Evolutionary conservation across 78 protist species (phyloP).

Genomic region (Diacronema lutheri): DNA sequence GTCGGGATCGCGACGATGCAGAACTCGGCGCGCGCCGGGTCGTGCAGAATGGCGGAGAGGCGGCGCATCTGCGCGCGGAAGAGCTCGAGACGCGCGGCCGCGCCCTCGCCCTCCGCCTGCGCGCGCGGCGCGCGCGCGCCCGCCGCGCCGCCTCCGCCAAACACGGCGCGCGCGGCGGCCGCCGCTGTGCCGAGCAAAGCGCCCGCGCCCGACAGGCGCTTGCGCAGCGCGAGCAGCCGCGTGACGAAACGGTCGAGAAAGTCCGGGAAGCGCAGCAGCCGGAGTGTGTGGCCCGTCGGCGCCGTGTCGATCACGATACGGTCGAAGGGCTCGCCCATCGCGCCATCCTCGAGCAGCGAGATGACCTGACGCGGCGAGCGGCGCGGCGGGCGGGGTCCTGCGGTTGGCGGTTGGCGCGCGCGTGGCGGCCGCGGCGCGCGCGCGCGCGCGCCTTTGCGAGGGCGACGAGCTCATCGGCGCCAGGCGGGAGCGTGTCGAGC

Average conservation of each 20-base stretch:
- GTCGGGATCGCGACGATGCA: slow-evolving; percentile 10
- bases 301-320: slow-evolving; percentile 24
- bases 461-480: slow-evolving; percentile 16
- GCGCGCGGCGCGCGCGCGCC: not conserved
- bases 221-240: not conserved
- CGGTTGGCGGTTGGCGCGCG: not conserved
- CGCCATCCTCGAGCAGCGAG: not conserved
- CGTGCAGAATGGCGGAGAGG: not conserved
- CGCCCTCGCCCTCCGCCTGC: not conserved
- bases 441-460: not conserved
- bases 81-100: not conserved
- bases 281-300: slow-evolving; percentile 34
- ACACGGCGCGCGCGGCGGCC: not conserved
- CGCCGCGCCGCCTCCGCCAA: not conserved
- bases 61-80: slow-evolving; percentile 16
- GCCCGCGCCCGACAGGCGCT: not conserved
- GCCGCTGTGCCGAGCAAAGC: not conserved
- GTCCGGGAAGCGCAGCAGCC: slow-evolving; percentile 10
- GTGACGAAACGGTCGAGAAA: not conserved
- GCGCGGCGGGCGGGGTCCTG: not conserved
- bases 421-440: not conserved
- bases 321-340: not conserved
- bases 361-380: not conserved
- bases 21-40: not conserved
- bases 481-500: slow-evolving; percentile 6